Conservation (phyloP, 2,329 filamentous ascomycete species). For the Cercospora berteroae region DNA sequence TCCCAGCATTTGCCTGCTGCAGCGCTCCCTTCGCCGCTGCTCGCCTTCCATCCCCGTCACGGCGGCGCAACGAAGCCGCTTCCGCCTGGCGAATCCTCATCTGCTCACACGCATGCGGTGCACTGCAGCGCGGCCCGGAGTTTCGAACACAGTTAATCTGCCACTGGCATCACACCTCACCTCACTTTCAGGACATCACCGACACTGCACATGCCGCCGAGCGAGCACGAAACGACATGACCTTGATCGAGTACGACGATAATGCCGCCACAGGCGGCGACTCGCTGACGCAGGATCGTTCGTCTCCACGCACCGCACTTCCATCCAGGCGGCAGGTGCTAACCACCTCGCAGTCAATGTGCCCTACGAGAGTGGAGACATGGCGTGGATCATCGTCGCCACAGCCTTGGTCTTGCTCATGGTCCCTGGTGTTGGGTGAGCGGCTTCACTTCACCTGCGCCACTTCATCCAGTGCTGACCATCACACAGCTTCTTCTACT, state of each 20-base stretch:
- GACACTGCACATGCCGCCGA: background rate
- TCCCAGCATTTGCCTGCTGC: background rate
- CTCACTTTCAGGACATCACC: background rate
- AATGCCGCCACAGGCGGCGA: slow-evolving; percentile 59
- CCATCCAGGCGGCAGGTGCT: background rate
- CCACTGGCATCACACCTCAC: background rate
- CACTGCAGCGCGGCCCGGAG: background rate
- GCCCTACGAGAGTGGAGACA: slow-evolving; percentile 81
- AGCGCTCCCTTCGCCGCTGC: background rate
- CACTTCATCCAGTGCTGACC: slow-evolving; percentile 5
- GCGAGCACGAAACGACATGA: background rate
- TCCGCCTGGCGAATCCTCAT: background rate
- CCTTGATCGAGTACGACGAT: background rate
- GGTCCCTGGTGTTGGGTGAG: slow-evolving; percentile 80
- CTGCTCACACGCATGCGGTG: background rate
- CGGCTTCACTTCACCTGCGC: slow-evolving; percentile 5
- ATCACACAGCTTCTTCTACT: slow-evolving; percentile 76
- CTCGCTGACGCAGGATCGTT: slow-evolving; percentile 59
- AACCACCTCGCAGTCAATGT: slow-evolving; percentile 60
- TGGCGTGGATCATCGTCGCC: slow-evolving; percentile 71
- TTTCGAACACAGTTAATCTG: background rate
- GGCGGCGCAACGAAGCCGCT: background rate
- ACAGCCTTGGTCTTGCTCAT: slow-evolving; percentile 78
- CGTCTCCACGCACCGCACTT: background rate
- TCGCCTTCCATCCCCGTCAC: background rate